A percentile compares a stretch with the other conserved stretches of the same genome.
These are phyloP conservation scores for Salicornia ramosissima DNA, from an alignment of 148 eudicot species.

Conservation along the genomic window DNA sequence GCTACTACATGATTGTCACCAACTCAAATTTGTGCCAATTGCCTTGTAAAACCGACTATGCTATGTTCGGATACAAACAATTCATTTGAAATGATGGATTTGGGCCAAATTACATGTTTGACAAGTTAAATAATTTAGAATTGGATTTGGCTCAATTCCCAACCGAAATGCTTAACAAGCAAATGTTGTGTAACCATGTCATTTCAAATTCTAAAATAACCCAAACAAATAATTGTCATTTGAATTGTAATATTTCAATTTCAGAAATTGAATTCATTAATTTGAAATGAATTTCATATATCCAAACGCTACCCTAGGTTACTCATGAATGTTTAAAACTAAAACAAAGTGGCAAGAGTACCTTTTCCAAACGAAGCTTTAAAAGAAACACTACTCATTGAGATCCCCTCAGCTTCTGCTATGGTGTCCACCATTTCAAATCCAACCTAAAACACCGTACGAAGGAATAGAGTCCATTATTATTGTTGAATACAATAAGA, in stretches of 20 bases:
- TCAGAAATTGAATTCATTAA: too few species aligned
- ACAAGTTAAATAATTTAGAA: too few species aligned
- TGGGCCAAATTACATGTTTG: too few species aligned
- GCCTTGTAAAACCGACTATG: not conserved
- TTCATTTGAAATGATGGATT: too few species aligned
- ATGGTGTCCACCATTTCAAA: slow-evolving; percentile 85
- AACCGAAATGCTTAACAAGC: too few species aligned
- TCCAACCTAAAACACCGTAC: slow-evolving; percentile 52
- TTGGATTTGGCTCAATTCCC: too few species aligned
- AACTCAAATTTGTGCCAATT: not conserved
- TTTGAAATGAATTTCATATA: too few species aligned
- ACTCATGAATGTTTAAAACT: not conserved
- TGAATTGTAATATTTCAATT: too few species aligned
- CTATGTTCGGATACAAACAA: too few species aligned
- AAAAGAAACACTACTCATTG: slow-evolving; percentile 61
- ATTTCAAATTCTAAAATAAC: too few species aligned
- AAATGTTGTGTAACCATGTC: too few species aligned
- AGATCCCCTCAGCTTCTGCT: slow-evolving; percentile 84
- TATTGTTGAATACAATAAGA: not conserved
- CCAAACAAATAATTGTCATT: too few species aligned
- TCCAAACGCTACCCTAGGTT: not conserved
- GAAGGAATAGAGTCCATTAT: not conserved
- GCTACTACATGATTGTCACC: not conserved
- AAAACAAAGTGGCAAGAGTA: slow-evolving; percentile 18
- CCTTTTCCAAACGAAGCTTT: slow-evolving; percentile 82